Base-by-base conservation (phyloP, 2,329 filamentous ascomycete genomes). In the Trichoderma citrinoviride region DNA sequence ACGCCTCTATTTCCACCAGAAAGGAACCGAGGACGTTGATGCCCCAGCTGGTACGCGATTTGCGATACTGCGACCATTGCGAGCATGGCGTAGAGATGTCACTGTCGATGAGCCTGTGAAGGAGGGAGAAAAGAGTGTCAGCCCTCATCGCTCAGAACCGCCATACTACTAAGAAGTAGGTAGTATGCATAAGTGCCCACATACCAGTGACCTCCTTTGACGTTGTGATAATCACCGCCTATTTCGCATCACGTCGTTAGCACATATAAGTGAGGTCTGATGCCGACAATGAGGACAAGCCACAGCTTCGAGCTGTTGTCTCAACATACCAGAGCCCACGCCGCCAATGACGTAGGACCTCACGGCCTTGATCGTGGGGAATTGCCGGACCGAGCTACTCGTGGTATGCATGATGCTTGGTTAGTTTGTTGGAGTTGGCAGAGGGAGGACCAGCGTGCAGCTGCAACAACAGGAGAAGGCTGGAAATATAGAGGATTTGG, bases 1-100 rank as follows among this genome's bases (percentile, higher is more conserved):
- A 89, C 17, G 91, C 90, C 77, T 96, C 92, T 63, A 97, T 87
- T 78, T 97, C 93, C 7, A 97, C 85, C 71, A 93, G 90, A 79
- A 97, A 96, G 0, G 93, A 96, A 2, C 93, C 93, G 27, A 97
- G 81, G 7, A 97, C 93, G 72, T 97, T 97, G 83, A 97, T 97
- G 43, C 93, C 93, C 91, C 92, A 97, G 76, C 89, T 93, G 14
- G 93, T 97, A 71, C 93, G 85, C 43, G 93, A 97, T 67, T 89
- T 87, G 70, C 93, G 88, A 78, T 96, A 97, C 71, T 93, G 85
- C 56, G 92, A 94, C 85, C 93, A 96, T 7, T 62, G 60, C n/a
- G 60, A 62, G n/a, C 37, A 44, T 23, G 93, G 93, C 0, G 93
- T 97, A 1, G 93, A 93, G 75, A 97, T 97, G 70, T 93, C 89